phyloP scores from a whole-genome alignment of 2,329 filamentous ascomycete genomes.

The Hyphodiscus sp. region DNA sequence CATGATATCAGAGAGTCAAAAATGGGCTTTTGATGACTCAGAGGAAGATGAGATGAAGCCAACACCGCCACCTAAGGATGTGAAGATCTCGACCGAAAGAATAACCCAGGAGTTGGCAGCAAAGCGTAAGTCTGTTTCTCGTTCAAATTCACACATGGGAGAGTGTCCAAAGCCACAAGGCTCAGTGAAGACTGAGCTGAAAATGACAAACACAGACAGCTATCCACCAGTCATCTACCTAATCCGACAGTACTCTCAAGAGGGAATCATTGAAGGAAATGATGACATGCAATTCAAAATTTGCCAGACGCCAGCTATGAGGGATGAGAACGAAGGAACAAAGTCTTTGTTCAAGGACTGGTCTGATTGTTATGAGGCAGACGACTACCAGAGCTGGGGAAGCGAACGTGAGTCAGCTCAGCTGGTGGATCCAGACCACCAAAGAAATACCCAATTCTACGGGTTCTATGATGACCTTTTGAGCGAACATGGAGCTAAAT shows the following conservation, averaged over 20 bases:
- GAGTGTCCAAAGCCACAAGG: neutral
- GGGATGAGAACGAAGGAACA: slow-evolving; percentile 1
- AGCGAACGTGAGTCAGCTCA: neutral
- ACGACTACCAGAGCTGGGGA: neutral
- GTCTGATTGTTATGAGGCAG: slow-evolving; percentile 1
- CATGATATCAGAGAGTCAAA: neutral
- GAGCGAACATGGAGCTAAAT: neutral
- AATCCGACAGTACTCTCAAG: neutral
- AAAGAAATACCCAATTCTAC: slow-evolving; percentile 2
- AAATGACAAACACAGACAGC: neutral
- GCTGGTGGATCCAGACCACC: neutral
- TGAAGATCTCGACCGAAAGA: neutral
- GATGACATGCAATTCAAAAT: neutral
- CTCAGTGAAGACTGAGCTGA: neutral
- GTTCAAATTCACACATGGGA: neutral
- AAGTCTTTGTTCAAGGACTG: slow-evolving; percentile 4
- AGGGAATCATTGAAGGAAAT: neutral
- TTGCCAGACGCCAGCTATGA: neutral
- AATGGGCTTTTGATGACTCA: neutral
- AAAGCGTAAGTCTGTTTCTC: neutral
- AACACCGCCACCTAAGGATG: slow-evolving; percentile 11
- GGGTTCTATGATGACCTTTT: slow-evolving; percentile 7
- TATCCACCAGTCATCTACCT: neutral
- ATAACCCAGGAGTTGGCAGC: neutral
- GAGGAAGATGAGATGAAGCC: slow-evolving; percentile 9